Evolutionary conservation across 495 filamentous ascomycete genomes (phyloP).

Genomic region (Aspergillus haitiensis): DNA sequence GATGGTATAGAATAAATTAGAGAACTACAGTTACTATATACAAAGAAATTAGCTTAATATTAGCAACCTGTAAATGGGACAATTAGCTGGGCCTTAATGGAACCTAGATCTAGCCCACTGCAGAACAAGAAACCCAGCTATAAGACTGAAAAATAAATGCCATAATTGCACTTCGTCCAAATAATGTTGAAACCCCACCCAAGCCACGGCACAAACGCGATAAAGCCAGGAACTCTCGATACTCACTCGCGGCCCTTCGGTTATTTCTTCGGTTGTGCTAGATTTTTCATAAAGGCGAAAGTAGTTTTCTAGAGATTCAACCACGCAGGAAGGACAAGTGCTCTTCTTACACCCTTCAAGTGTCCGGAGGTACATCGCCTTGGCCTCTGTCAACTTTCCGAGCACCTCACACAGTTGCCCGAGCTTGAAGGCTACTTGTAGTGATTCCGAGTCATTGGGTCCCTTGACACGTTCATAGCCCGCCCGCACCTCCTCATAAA

Average conservation of each 20-base stretch:
- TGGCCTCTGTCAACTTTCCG: constrained; percentile 14
- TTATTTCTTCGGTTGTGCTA: not conserved
- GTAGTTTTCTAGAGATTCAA: not conserved
- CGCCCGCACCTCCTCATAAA: constrained; percentile 32
- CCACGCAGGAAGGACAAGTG: not conserved
- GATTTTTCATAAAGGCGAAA: not conserved
- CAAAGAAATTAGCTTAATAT: no score
- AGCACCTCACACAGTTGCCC: constrained; percentile 21
- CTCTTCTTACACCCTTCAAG: constrained; percentile 32
- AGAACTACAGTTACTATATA: no score
- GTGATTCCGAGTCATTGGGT: constrained; percentile 25
- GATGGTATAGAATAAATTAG: no score
- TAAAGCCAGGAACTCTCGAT: not conserved
- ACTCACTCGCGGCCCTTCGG: not conserved
- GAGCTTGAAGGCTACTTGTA: constrained; percentile 10
- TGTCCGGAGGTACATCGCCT: constrained; percentile 20
- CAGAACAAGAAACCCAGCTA: no score
- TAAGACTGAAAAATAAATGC: no score
- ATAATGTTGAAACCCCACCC: no score
- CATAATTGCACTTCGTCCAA: no score
- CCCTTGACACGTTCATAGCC: constrained; percentile 33
- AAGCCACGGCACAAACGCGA: no score
- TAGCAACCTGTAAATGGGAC: not conserved
- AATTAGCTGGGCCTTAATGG: no score
- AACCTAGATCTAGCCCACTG: no score